A percentile compares a stretch with the other conserved stretches of the same genome.
Conservation (phyloP, 2,329 filamentous ascomycete species). For the Ilyonectria robusta region DNA sequence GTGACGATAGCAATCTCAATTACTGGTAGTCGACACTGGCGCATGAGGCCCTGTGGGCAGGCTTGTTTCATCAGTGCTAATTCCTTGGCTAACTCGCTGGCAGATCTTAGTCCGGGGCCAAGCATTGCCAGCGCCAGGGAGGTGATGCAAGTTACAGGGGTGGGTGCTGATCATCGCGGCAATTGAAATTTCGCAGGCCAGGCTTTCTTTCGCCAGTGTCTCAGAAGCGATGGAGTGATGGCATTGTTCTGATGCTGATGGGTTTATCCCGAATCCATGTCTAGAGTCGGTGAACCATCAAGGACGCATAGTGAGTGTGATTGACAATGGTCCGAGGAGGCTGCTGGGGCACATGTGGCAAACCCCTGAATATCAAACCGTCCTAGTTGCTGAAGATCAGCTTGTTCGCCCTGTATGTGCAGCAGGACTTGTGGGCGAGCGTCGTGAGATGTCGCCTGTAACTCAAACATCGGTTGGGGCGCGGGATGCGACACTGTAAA, state of each 20-base stretch:
- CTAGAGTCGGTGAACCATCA: background rate
- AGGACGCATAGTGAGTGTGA: background rate
- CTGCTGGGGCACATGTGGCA: background rate
- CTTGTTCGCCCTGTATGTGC: background rate
- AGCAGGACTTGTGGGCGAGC: background rate
- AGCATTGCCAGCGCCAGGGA: conserved; percentile 20
- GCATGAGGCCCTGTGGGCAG: background rate
- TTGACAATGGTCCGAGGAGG: conserved; percentile 10
- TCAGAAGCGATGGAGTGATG: conserved; percentile 10
- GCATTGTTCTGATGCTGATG: background rate
- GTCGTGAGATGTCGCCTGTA: background rate
- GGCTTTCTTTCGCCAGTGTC: conserved; percentile 23
- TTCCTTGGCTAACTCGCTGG: conserved; percentile 29
- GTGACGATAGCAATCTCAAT: background rate
- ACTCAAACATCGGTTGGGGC: background rate
- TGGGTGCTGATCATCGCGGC: conserved; percentile 42
- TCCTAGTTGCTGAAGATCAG: background rate
- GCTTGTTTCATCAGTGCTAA: conserved; percentile 37
- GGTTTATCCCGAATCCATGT: conserved; percentile 6
- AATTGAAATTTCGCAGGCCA: conserved; percentile 48
- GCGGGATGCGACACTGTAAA: conserved; percentile 5
- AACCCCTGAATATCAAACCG: conserved; percentile 39
- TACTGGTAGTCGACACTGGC: background rate
- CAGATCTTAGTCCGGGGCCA: conserved; percentile 35
- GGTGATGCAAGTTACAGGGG: conserved; percentile 9